A percentile compares a stretch with the other conserved stretches of the same genome.
These are phyloP conservation scores for Eustoma russellianum DNA, from an alignment of 257 asterid genomes.

Conservation along the genomic window DNA sequence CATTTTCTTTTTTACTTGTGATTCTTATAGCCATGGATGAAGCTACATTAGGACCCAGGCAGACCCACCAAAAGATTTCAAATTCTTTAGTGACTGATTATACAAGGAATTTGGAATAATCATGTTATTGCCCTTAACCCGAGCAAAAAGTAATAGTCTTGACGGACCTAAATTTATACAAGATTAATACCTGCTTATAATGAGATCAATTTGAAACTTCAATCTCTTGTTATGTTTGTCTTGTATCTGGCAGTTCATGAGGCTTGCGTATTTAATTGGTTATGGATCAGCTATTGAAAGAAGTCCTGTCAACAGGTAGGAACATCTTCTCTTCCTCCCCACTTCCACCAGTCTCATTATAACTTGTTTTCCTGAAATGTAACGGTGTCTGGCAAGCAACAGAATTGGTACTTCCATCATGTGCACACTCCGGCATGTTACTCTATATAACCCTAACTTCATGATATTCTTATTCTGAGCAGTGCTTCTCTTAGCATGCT, in stretches of 20 bases:
- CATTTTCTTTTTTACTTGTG: neutral
- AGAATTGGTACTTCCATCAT: constrained; percentile 14
- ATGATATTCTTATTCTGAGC: constrained; percentile 19
- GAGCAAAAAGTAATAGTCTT: too few relatives aligned
- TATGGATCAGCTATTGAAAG: constrained; percentile 77
- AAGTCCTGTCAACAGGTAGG: constrained; percentile 96
- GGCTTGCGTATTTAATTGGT: constrained; percentile 93
- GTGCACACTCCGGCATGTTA: constrained; percentile 5
- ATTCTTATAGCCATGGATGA: too few relatives aligned
- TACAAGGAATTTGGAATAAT: too few relatives aligned
- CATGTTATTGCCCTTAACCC: too few relatives aligned
- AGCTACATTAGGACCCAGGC: too few relatives aligned
- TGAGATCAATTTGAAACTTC: constrained; percentile 1
- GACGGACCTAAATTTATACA: too few relatives aligned
- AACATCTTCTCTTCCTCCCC: neutral
- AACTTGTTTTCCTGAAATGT: neutral
- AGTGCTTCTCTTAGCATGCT: constrained; percentile 98
- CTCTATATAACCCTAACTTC: constrained; percentile 13
- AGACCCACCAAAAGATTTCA: too few relatives aligned
- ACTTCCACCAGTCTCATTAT: neutral
- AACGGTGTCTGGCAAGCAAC: neutral
- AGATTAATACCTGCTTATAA: neutral
- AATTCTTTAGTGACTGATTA: too few relatives aligned
- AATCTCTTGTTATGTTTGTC: constrained; percentile 19
- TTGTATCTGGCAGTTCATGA: constrained; percentile 75